Conservation (phyloP, 257 asterid genomes). For the Coffea canephora region DNA sequence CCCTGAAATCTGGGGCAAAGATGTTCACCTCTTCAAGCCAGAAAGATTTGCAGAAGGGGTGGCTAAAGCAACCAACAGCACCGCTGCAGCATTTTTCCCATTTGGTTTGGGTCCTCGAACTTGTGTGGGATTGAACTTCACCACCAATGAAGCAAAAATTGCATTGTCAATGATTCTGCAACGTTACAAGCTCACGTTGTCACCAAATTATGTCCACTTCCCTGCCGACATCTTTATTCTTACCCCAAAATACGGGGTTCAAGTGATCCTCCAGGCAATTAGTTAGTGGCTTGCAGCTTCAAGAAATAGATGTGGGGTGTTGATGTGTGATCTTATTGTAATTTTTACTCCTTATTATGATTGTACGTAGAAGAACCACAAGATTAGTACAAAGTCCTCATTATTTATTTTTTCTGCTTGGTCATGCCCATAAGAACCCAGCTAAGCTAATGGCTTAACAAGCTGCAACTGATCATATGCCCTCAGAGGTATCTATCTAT, state of each 20-base stretch:
- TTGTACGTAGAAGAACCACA: background rate
- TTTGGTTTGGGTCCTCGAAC: slow-evolving; percentile 26
- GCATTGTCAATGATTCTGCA: slow-evolving; percentile 25
- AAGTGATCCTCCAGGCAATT: slow-evolving; percentile 1
- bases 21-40: slow-evolving; percentile 23
- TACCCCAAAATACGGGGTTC: slow-evolving; percentile 16
- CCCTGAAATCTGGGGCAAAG: slow-evolving; percentile 26
- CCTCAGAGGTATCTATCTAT: background rate
- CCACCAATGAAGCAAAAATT: slow-evolving; percentile 19
- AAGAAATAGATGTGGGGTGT: background rate
- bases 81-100: slow-evolving; percentile 19
- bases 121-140: slow-evolving; percentile 28
- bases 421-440: background rate
- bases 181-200: slow-evolving; percentile 9
- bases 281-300: background rate
- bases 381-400: too few species aligned
- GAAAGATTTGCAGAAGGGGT: slow-evolving; percentile 29
- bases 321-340: background rate
- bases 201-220: slow-evolving; percentile 18
- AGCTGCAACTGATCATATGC: background rate
- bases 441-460: background rate
- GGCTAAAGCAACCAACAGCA: slow-evolving; percentile 22
- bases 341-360: background rate
- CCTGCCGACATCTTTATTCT: slow-evolving; percentile 1
- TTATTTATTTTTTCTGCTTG: too few species aligned